These are phyloP conservation scores for Tephrocybe sp. DNA, from an alignment of 768 basidiomycete genomes.

Conservation along the genomic window DNA sequence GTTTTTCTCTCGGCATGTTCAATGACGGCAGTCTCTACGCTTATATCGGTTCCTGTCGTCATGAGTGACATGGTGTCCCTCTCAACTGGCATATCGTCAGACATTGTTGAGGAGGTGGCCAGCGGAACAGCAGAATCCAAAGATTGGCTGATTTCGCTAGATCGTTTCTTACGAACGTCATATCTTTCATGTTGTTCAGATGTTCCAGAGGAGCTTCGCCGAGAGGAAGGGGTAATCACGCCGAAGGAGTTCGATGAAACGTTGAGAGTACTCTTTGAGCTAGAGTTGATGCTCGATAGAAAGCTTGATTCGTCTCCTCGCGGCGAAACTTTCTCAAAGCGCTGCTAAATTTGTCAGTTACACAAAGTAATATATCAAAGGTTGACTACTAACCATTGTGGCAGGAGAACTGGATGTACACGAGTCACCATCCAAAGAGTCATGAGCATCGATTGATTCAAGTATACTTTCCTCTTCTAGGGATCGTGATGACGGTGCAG, in stretches of 20 bases:
- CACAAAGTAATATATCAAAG: no score
- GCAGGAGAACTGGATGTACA: not conserved
- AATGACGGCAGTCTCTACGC: conserved; percentile 50
- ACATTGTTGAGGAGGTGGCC: not conserved
- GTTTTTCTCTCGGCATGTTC: conserved; percentile 43
- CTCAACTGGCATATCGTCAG: conserved; percentile 20
- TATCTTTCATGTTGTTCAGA: no score
- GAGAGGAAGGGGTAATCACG: no score
- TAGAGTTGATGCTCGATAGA: no score
- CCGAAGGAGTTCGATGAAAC: no score
- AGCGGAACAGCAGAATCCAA: conserved; percentile 4
- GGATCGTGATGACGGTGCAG: not conserved
- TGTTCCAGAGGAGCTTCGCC: no score
- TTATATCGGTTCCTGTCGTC: conserved; percentile 38
- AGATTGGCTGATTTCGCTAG: conserved; percentile 17
- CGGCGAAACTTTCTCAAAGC: no score
- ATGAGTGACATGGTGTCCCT: conserved; percentile 37
- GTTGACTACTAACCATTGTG: not conserved
- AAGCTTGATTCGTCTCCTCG: no score
- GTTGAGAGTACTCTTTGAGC: no score
- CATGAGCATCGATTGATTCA: not conserved
- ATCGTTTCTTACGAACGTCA: no score
- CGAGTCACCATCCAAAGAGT: not conserved
- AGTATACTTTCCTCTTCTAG: not conserved
- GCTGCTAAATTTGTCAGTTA: no score